phyloP scores from a whole-genome alignment of 1,139 yeast species.

The Kodamaea alishanica region DNA sequence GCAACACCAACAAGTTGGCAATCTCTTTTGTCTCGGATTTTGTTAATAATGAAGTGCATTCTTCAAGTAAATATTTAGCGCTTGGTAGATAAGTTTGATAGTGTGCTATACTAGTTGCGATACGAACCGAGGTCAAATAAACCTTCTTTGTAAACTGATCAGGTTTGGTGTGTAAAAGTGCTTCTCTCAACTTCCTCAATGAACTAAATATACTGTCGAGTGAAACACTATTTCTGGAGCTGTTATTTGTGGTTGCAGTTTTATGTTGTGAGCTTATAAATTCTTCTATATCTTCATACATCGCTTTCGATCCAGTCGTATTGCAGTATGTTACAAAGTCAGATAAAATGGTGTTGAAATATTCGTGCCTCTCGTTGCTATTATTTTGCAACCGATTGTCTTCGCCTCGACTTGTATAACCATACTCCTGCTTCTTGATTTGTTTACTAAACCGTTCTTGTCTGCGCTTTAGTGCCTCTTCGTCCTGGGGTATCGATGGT shows the following conservation, averaged over 20 bases:
- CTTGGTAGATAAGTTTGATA: slow-evolving; percentile 59
- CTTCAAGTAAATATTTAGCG: slow-evolving; percentile 36
- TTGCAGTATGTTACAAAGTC: slow-evolving; percentile 30
- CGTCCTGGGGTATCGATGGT: background rate
- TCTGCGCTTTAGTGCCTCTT: slow-evolving; percentile 2
- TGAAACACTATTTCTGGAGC: background rate
- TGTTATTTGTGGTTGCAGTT: background rate
- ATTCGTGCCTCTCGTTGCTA: slow-evolving; percentile 33
- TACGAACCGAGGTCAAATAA: slow-evolving; percentile 48
- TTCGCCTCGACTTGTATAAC: slow-evolving; percentile 59
- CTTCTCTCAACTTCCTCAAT: slow-evolving; percentile 51
- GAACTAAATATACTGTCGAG: slow-evolving; percentile 28
- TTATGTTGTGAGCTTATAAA: slow-evolving; percentile 10
- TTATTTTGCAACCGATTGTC: slow-evolving; percentile 48
- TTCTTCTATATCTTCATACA: slow-evolving; percentile 16
- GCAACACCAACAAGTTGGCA: slow-evolving; percentile 40
- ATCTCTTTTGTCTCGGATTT: slow-evolving; percentile 38
- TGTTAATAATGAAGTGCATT: slow-evolving; percentile 17
- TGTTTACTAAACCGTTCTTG: slow-evolving; percentile 1
- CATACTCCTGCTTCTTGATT: slow-evolving; percentile 28
- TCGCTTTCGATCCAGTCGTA: slow-evolving; percentile 16
- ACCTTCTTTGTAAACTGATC: slow-evolving; percentile 45
- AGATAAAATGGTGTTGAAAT: slow-evolving; percentile 34
- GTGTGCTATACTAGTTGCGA: slow-evolving; percentile 46
- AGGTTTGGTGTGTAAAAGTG: slow-evolving; percentile 37